phyloP scores from a whole-genome alignment of 495 filamentous ascomycete species.

The Hypoxylon trugodes region DNA sequence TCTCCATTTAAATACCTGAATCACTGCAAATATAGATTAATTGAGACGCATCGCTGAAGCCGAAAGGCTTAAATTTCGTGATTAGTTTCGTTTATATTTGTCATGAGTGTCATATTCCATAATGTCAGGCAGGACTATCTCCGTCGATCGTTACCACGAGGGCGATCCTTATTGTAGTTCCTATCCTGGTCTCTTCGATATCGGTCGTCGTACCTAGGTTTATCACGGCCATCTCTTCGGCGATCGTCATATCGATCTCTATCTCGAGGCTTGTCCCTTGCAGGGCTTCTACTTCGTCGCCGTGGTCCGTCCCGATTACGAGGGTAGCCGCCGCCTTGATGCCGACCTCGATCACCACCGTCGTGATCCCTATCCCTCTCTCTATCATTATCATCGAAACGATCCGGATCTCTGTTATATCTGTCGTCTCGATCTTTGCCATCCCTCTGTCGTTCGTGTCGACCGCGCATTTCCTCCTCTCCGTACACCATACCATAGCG shows the following conservation, averaged over 20 bases:
- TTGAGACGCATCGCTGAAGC: too few species aligned
- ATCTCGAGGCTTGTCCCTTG: conserved; percentile 37
- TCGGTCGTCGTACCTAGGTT: conserved; percentile 20
- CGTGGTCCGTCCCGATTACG: conserved; percentile 20
- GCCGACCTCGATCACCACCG: conserved; percentile 14
- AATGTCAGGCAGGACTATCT: conserved; percentile 22
- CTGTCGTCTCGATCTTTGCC: conserved; percentile 22
- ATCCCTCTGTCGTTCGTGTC: conserved; percentile 47
- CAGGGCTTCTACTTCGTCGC: conserved; percentile 53
- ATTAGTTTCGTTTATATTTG: too few species aligned
- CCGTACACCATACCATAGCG: conserved; percentile 86
- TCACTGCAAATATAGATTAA: too few species aligned
- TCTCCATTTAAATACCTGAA: too few species aligned
- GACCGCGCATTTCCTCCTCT: conserved; percentile 67
- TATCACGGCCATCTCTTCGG: conserved; percentile 21
- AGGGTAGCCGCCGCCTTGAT: conserved; percentile 5
- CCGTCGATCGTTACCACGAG: conserved; percentile 23
- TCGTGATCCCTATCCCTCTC: conserved; percentile 31
- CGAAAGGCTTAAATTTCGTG: too few species aligned
- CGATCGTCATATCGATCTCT: conserved; percentile 22
- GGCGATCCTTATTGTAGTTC: conserved; percentile 40
- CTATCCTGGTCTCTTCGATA: conserved; percentile 34
- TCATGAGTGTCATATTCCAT: not conserved
- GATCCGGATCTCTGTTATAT: conserved; percentile 26
- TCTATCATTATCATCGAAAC: conserved; percentile 3